phyloP scores from a whole-genome alignment of 805 yeast genomes.

The Kluyveromyces wickerhamii region DNA sequence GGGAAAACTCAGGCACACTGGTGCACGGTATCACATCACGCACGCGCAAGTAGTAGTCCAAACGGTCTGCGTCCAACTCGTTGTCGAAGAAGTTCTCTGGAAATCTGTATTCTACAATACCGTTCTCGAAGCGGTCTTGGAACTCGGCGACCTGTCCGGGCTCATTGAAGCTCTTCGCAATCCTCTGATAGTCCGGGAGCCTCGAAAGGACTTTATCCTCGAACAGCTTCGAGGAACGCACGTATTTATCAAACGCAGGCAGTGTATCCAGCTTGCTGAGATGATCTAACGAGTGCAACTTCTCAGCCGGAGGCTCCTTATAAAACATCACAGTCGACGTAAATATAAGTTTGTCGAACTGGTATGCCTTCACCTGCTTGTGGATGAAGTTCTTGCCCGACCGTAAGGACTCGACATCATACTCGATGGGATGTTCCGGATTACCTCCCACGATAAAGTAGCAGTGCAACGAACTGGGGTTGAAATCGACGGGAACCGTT shows the following conservation, averaged over 20 bases:
- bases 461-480: conserved; percentile 55
- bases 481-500: conserved; percentile 38
- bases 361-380: conserved; percentile 47
- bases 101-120: conserved; percentile 29
- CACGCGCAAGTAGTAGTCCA: conserved; percentile 23
- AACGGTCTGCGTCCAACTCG: conserved; percentile 11
- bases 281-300: conserved; percentile 1
- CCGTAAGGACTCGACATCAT: conserved; percentile 44
- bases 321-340: conserved; percentile 45
- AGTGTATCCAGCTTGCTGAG: conserved; percentile 22
- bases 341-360: conserved; percentile 43
- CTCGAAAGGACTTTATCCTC: conserved; percentile 12
- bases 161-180: conserved; percentile 9
- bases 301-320: conserved; percentile 9
- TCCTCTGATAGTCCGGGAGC: conserved; percentile 5
- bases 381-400: conserved; percentile 47
- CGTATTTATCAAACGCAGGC: conserved; percentile 29
- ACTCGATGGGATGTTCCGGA: conserved; percentile 38
- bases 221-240: conserved; percentile 17
- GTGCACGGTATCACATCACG: conserved; percentile 11
- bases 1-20: background rate
- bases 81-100: conserved; percentile 30
- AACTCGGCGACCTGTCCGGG: conserved; percentile 6
- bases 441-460: conserved; percentile 53
- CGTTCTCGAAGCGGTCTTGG: conserved; percentile 30